phyloP scores from a whole-genome alignment of 1,139 yeast genomes.

The Zhuliangozyma parablackwelliae region DNA sequence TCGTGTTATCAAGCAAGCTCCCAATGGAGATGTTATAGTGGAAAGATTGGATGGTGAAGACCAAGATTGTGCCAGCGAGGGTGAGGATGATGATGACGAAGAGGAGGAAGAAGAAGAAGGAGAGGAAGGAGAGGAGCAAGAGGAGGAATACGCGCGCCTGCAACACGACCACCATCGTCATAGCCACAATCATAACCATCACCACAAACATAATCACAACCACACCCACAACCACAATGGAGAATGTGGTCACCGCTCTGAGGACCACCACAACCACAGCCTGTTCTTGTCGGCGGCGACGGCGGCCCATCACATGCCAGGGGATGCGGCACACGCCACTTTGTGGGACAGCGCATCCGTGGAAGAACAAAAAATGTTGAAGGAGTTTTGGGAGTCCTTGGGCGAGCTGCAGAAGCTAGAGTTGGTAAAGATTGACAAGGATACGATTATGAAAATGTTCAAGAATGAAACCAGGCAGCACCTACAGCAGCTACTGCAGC shows the following conservation, averaged over 20 bases:
- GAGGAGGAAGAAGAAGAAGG: slow-evolving; percentile 9
- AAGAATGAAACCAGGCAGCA: slow-evolving; percentile 28
- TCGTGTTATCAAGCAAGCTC: slow-evolving; percentile 65
- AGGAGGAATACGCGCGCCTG: slow-evolving; percentile 2
- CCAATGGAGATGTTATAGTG: slow-evolving; percentile 73
- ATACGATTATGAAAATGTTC: slow-evolving; percentile 63
- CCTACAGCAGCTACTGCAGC: slow-evolving; percentile 10
- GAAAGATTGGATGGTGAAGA: slow-evolving; percentile 31
- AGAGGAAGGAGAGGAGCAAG: slow-evolving; percentile 10
- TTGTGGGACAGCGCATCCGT: slow-evolving; percentile 57
- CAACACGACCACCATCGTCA: slow-evolving; percentile 7
- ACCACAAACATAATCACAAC: slow-evolving; percentile 8
- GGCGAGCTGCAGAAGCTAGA: slow-evolving; percentile 56
- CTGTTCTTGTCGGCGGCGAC: slow-evolving; percentile 1
- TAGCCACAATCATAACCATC: slow-evolving; percentile 2
- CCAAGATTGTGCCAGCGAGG: neutral
- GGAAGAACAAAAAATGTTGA: slow-evolving; percentile 58
- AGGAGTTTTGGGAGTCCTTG: slow-evolving; percentile 68
- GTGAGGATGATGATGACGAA: slow-evolving; percentile 8
- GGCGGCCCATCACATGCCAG: slow-evolving; percentile 3
- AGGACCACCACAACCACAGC: slow-evolving; percentile 4
- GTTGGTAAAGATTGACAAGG: slow-evolving; percentile 65
- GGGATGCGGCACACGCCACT: slow-evolving; percentile 13
- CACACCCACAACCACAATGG: slow-evolving; percentile 6
- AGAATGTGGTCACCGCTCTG: neutral